These are phyloP conservation scores for Yarrowia sp. DNA, from an alignment of 805 yeast genomes.

Conservation along the genomic window DNA sequence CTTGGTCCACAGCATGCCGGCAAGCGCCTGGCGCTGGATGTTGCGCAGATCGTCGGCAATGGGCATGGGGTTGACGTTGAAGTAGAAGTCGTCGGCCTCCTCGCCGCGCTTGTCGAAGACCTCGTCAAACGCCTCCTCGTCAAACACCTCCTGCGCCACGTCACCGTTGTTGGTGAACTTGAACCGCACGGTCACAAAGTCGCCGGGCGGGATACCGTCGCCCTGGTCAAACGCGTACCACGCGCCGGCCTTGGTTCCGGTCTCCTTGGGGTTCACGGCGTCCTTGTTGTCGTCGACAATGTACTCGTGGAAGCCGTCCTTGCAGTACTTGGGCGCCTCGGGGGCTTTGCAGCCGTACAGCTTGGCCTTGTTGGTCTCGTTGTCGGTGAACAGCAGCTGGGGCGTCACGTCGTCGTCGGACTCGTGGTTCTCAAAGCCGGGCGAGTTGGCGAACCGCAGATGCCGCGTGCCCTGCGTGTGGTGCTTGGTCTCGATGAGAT, in stretches of 20 bases:
- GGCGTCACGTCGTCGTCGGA: constrained; percentile 67
- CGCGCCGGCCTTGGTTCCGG: constrained; percentile 84
- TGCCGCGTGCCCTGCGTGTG: constrained; percentile 65
- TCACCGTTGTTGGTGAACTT: constrained; percentile 52
- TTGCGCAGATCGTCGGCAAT: constrained; percentile 73
- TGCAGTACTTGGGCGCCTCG: constrained; percentile 54
- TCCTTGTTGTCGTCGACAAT: constrained; percentile 58
- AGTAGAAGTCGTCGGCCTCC: constrained; percentile 91
- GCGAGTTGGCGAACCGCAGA: constrained; percentile 77
- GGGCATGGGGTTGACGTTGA: constrained; percentile 84
- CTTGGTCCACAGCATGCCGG: constrained; percentile 91
- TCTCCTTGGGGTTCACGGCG: constrained; percentile 65
- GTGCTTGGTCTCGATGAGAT: constrained; percentile 60
- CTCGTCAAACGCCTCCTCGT: constrained; percentile 71
- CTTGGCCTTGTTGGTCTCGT: constrained; percentile 73
- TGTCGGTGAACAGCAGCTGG: constrained; percentile 76
- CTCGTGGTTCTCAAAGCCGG: constrained; percentile 52
- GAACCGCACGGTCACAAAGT: constrained; percentile 80
- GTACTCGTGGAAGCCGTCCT: constrained; percentile 89
- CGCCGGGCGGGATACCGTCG: constrained; percentile 82
- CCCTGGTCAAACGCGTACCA: constrained; percentile 75
- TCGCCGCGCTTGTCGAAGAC: constrained; percentile 67
- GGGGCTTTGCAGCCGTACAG: constrained; percentile 58
- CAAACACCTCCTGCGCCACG: constrained; percentile 41
- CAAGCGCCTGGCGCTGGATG: constrained; percentile 90